Conservation (phyloP, 192 early-diverging fungal genomes). For the Coemansia sp. region DNA sequence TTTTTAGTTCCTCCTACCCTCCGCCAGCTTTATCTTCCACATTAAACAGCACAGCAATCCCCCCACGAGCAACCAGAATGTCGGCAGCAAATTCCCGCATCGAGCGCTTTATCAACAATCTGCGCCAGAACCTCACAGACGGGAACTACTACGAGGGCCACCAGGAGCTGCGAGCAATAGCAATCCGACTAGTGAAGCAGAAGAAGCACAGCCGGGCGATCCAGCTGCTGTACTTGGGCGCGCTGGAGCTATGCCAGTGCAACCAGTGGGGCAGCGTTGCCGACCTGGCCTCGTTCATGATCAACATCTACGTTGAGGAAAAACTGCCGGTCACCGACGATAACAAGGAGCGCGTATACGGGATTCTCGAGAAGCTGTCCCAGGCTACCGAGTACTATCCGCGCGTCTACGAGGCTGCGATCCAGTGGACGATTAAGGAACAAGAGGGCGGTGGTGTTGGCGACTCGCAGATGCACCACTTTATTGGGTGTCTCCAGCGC, state of each 20-base stretch:
- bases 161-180: constrained; percentile 95
- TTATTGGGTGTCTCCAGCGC: constrained; percentile 46
- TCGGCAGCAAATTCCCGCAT: constrained; percentile 37
- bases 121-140: constrained; percentile 68
- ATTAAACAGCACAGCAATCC: too few relatives aligned
- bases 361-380: constrained; percentile 67
- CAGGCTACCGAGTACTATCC: constrained; percentile 51
- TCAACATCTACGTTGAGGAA: constrained; percentile 77
- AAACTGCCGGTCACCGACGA: constrained; percentile 68
- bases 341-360: constrained; percentile 64
- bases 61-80: constrained; percentile 12
- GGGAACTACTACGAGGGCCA: constrained; percentile 98
- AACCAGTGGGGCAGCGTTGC: constrained; percentile 80
- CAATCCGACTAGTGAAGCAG: constrained; percentile 88
- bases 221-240: constrained; percentile 78
- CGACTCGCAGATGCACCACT: constrained; percentile 50
- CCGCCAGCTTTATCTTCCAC: not conserved
- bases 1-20: not conserved
- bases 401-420: constrained; percentile 47
- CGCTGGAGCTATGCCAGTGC: constrained; percentile 72
- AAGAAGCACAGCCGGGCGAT: constrained; percentile 76
- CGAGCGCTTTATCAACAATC: constrained; percentile 58
- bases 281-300: constrained; percentile 79
- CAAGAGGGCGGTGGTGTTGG: constrained; percentile 30
- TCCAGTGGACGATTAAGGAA: constrained; percentile 47